Evolutionary conservation across 306 rosid species (phyloP), one percentile per base, ranked within the genome.

Genomic region (Cucumis cinereus): DNA sequence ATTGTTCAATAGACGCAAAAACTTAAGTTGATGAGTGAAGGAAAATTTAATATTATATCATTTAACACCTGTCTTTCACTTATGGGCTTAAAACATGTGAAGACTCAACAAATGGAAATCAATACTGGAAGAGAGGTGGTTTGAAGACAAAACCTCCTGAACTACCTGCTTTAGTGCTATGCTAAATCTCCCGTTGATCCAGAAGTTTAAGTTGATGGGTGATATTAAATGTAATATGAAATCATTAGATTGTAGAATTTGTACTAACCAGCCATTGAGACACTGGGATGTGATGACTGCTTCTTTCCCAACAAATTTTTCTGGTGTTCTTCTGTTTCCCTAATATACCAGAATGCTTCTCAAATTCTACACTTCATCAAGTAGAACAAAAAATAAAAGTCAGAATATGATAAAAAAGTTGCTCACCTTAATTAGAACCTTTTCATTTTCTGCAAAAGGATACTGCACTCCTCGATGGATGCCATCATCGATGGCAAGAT

Each of bases 301-400:
- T 85, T 94, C 99, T 87, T 94, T 94, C 76, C 99, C 99, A 80
- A 94, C 99, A 88, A 92, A 88, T 87, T 92, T 94, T 78, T 94
- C 99, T 22, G 99, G 97, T 22, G 99, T 94, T 78, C 99, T 89
- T 83, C 87, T 84, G 80, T 94, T 94, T 71, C 99, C 99, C 99
- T 94, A 82, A 78, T 73, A 78, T 75, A 82, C 23, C 22, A 26
- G 80, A n/a, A 71, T 60, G 81, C 82, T 62, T 62, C 49, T 63
- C 73, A 52, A 60, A 59, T 56, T 80, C 70, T 20, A 5, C 5
- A 49, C 47, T 69, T 41, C 68, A 79, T 53, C 77, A 41, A 61
- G 74, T 45, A 40, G 69, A 63, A 53, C 20, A 50, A 61, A 70
- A 45, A 53, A 75, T 12, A 3, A 45, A 45, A 45, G 28, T 82